Evolutionary conservation across 495 filamentous ascomycete genomes (phyloP), one percentile per base, ranked within the genome.

Genomic region (Chaetomium tenue): DNA sequence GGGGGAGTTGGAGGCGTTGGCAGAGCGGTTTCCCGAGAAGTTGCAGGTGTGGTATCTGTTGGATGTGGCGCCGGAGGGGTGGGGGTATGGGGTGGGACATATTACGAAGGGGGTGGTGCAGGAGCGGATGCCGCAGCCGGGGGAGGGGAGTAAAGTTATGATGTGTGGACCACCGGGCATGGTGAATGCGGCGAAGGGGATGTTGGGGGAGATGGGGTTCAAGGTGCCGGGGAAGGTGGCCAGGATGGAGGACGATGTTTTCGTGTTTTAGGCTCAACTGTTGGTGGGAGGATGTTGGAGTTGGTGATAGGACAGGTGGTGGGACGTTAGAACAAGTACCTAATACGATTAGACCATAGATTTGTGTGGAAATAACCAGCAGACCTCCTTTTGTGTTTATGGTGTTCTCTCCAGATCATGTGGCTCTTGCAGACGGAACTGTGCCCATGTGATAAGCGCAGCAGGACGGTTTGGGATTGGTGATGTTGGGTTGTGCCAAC

Each of bases 1-100:
- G 84, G 80, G 84, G 66, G 91, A 97, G 81, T 82, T 92, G 20
- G 82, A 88, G 53, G 78, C 89, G 23, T 80, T 96, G 48, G 92
- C 94, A 82, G 93, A 92, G 81, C 90, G 87, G 42, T 94, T 91
- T 79, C 93, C 92, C 16, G 87, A 89, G 78, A 87, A 91, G 66
- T 95, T 97, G 84, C 85, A 86, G 64, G 90, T 88, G 52, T 92
- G 96, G 79, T 96, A 96, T 78, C 79, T 90, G 54, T 84, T 97
- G 2, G 90, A 94, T 72, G 88, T 90, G 51, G 87, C 91, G 15
- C 89, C 92, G 53, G 84, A 89, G 80, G 82, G 79, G 26, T 96
- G 92, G 92, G 76, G 79, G 26, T 87, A 86, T 33, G 83, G 79
- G 67, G 88, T 87, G 79, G 92, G 92, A 65, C 88, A 75, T 78